A percentile compares a stretch with the other conserved stretches of the same genome.
These are phyloP conservation scores for Phialophora tarda DNA, from an alignment of 2,329 filamentous ascomycete genomes.

Conservation along the genomic window DNA sequence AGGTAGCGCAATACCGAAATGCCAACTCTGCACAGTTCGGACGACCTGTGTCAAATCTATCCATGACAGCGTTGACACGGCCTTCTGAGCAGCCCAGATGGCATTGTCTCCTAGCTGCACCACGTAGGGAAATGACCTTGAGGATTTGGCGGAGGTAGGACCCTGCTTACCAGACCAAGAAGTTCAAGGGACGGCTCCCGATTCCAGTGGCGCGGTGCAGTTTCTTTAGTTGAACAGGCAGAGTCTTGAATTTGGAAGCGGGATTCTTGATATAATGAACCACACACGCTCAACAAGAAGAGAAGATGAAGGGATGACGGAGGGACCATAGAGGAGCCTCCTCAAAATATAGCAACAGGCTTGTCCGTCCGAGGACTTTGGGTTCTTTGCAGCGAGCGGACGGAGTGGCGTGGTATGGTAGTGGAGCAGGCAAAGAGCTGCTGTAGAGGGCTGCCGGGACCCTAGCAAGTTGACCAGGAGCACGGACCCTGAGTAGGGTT, in stretches of 20 bases:
- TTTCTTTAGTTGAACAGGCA: not conserved
- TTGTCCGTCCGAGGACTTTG: conserved; percentile 12
- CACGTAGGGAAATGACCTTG: conserved; percentile 21
- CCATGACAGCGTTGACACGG: conserved; percentile 34
- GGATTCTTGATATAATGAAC: not conserved
- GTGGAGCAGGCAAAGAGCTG: conserved; percentile 18
- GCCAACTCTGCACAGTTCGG: conserved; percentile 29
- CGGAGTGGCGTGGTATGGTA: conserved; percentile 22
- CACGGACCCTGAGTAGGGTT: conserved; percentile 24
- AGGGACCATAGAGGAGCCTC: conserved; percentile 17
- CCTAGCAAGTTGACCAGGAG: conserved; percentile 11
- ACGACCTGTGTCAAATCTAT: conserved; percentile 29
- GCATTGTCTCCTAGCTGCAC: conserved; percentile 13
- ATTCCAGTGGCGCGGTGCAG: not conserved
- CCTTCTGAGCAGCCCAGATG: conserved; percentile 18
- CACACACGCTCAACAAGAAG: not conserved
- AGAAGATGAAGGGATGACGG: conserved; percentile 7
- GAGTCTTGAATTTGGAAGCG: not conserved
- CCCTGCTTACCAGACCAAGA: conserved; percentile 19
- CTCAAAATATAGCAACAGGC: conserved; percentile 30
- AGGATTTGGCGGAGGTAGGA: conserved; percentile 9
- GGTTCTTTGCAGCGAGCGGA: conserved; percentile 15
- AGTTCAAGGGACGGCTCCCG: not conserved
- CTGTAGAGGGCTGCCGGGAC: conserved; percentile 9
- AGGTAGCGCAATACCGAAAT: conserved; percentile 35